Evolutionary conservation across 2,329 filamentous ascomycete genomes (phyloP).

Genomic region (Alternaria atra): DNA sequence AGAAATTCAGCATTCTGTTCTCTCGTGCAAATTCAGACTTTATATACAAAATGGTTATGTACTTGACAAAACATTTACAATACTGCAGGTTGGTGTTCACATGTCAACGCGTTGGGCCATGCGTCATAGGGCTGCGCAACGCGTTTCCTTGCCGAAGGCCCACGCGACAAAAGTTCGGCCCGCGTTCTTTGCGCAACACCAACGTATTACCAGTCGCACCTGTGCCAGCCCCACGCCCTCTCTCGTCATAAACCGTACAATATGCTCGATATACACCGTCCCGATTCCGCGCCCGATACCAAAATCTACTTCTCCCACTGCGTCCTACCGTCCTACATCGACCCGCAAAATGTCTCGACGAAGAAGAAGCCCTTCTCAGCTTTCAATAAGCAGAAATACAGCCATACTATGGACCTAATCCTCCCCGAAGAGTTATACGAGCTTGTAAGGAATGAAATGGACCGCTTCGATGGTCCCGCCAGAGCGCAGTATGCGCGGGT

Average conservation of each 20-base stretch:
- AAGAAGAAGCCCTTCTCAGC: conserved; percentile 81
- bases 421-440: conserved; percentile 71
- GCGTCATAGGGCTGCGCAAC: conserved; percentile 4
- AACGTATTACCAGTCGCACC: not conserved
- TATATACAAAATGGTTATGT: not conserved
- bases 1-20: not conserved
- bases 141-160: conserved; percentile 12
- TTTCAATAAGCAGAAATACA: conserved; percentile 70
- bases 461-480: conserved; percentile 45
- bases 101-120: conserved; percentile 11
- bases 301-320: conserved; percentile 81
- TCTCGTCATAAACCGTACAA: not conserved
- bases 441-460: conserved; percentile 63
- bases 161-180: conserved; percentile 12
- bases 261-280: conserved; percentile 49
- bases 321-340: conserved; percentile 71
- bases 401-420: conserved; percentile 77
- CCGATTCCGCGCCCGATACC: conserved; percentile 51
- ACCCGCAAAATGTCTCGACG: conserved; percentile 63
- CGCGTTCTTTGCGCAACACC: conserved; percentile 3
- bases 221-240: not conserved
- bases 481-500: conserved; percentile 70
- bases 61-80: not conserved
- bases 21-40: not conserved
- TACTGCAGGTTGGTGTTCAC: not conserved